phyloP scores from a whole-genome alignment of 2,329 filamentous ascomycete genomes.

The Xylaria polymorpha region DNA sequence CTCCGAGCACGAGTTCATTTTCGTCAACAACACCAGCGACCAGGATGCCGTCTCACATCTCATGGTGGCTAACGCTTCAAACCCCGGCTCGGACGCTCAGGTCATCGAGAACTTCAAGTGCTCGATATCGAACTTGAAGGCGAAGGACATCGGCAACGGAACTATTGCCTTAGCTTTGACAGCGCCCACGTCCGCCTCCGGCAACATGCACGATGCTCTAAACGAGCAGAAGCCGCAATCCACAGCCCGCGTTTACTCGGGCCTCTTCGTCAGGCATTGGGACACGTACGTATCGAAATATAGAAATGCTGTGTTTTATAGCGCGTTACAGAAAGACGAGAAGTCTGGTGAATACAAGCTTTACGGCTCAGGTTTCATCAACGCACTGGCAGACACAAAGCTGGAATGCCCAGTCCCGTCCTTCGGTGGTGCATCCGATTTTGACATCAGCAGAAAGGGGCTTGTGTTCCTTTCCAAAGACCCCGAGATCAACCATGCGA shows the following conservation, averaged over 20 bases:
- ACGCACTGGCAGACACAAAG: slow-evolving; percentile 69
- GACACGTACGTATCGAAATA: slow-evolving; percentile 78
- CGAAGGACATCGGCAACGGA: slow-evolving; percentile 61
- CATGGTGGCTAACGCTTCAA: slow-evolving; percentile 54
- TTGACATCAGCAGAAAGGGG: slow-evolving; percentile 75
- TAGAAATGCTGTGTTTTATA: slow-evolving; percentile 69
- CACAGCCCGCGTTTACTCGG: slow-evolving; percentile 77
- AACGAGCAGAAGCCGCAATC: slow-evolving; percentile 69
- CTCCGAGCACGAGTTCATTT: slow-evolving; percentile 69
- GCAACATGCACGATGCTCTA: slow-evolving; percentile 74
- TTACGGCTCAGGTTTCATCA: slow-evolving; percentile 62
- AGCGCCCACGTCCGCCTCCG: slow-evolving; percentile 74
- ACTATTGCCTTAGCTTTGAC: slow-evolving; percentile 68
- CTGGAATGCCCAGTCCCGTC: slow-evolving; percentile 77
- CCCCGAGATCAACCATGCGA: slow-evolving; percentile 74
- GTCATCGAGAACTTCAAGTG: slow-evolving; percentile 63
- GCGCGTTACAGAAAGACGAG: slow-evolving; percentile 52
- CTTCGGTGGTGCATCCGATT: slow-evolving; percentile 84
- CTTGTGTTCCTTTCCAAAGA: slow-evolving; percentile 82
- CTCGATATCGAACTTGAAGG: slow-evolving; percentile 68
- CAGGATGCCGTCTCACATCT: slow-evolving; percentile 61
- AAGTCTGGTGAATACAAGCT: slow-evolving; percentile 54
- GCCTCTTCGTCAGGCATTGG: slow-evolving; percentile 85
- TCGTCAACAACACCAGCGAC: slow-evolving; percentile 63
- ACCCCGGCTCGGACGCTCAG: slow-evolving; percentile 55